Evolutionary conservation across 805 yeast species (phyloP).

Genomic region (Cyberlindnera samutprakarnensis): DNA sequence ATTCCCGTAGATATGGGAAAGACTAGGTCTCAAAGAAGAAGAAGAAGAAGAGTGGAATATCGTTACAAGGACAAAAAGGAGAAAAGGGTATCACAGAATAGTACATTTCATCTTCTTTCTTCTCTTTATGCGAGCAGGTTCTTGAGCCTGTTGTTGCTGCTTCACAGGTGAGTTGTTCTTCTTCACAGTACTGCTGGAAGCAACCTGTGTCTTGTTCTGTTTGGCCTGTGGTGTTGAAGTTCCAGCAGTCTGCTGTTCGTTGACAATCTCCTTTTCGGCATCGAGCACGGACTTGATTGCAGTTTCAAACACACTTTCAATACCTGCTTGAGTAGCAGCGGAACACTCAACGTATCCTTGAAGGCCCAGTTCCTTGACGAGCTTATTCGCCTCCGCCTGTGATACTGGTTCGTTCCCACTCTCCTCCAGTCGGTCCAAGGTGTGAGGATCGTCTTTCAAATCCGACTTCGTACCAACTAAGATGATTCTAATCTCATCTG

Average conservation of each 20-base stretch:
- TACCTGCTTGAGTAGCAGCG: conserved; percentile 83
- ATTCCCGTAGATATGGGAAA: no score
- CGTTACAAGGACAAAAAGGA: no score
- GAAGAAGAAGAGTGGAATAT: no score
- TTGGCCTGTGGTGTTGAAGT: background rate
- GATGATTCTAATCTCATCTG: conserved; percentile 57
- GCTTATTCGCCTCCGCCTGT: conserved; percentile 50
- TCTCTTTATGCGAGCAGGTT: background rate
- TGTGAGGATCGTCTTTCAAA: conserved; percentile 73
- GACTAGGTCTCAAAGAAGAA: background rate
- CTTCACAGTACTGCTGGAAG: background rate
- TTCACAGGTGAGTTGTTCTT: background rate
- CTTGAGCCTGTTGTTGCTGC: background rate
- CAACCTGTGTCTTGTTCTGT: no score
- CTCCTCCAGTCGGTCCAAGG: conserved; percentile 55
- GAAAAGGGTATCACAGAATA: conserved; percentile 27
- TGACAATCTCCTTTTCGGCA: conserved; percentile 12
- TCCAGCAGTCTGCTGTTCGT: conserved; percentile 3
- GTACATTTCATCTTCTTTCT: conserved; percentile 43
- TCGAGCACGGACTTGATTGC: conserved; percentile 64
- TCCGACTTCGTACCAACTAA: conserved; percentile 88
- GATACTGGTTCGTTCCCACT: conserved; percentile 57
- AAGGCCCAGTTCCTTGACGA: conserved; percentile 68
- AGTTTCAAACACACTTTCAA: conserved; percentile 74
- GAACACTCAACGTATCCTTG: conserved; percentile 80